Percentiles rank a stretch among this genome's conserved stretches.
Evolutionary conservation across 148 eudicot species (phyloP).

Genomic region (Rhododendron griersonianum): DNA sequence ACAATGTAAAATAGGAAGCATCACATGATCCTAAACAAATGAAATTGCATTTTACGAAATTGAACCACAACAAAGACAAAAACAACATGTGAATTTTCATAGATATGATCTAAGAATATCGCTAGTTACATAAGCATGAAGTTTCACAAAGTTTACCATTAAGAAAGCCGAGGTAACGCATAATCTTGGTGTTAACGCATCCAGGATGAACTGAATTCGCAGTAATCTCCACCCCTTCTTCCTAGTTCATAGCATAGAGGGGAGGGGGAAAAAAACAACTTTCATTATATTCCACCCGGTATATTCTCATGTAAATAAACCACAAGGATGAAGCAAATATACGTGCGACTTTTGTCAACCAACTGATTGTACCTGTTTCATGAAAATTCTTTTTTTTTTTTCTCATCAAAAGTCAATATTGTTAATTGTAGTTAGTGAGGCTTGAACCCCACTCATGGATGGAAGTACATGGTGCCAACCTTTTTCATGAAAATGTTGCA

Average conservation of each 20-base stretch:
- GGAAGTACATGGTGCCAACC: too few relatives aligned
- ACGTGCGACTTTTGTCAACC: too few relatives aligned
- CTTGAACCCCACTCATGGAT: too few relatives aligned
- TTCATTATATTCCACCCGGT: too few relatives aligned
- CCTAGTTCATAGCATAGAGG: constrained; percentile 25
- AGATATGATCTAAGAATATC: not conserved
- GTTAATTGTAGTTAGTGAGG: too few relatives aligned
- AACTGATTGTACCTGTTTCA: too few relatives aligned
- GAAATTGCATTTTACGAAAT: too few relatives aligned
- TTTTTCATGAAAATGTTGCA: not conserved
- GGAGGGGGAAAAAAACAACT: too few relatives aligned
- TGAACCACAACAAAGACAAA: not conserved
- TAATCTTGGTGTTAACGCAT: constrained; percentile 58
- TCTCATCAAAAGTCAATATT: too few relatives aligned
- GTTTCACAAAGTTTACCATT: constrained; percentile 33
- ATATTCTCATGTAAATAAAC: too few relatives aligned
- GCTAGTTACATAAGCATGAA: not conserved
- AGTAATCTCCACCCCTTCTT: constrained; percentile 63
- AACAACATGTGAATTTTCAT: not conserved
- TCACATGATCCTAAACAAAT: not conserved
- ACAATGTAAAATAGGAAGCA: not conserved
- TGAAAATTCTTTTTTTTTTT: too few relatives aligned
- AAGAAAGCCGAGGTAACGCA: constrained; percentile 43
- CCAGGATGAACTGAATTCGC: constrained; percentile 42
- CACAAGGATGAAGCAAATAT: too few relatives aligned